A percentile compares a stretch with the other conserved stretches of the same genome.
These are phyloP conservation scores for Daedalea quercina DNA, from an alignment of 768 basidiomycete genomes.

Conservation along the genomic window DNA sequence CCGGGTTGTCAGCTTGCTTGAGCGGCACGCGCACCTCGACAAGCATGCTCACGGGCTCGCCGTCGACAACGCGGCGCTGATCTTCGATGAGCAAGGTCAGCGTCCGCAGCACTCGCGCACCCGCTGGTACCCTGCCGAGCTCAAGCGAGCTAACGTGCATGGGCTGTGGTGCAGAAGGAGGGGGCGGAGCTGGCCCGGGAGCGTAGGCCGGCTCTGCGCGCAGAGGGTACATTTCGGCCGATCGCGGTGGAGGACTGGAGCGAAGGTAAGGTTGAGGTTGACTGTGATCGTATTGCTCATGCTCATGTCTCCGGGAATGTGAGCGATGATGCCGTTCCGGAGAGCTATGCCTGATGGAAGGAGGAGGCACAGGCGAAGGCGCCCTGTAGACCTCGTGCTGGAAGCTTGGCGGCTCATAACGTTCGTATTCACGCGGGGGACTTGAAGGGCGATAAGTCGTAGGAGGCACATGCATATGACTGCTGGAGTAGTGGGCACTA, in stretches of 20 bases:
- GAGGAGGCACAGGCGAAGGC: constrained; percentile 1
- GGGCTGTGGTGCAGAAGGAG: neutral
- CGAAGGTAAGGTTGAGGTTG: neutral
- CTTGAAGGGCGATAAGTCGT: neutral
- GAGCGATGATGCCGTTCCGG: neutral
- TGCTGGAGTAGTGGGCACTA: neutral
- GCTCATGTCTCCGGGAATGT: constrained; percentile 1
- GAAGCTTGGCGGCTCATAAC: neutral
- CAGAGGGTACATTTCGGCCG: neutral
- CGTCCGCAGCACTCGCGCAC: constrained; percentile 32
- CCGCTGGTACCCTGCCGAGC: neutral
- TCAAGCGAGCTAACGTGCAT: neutral
- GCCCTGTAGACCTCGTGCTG: neutral
- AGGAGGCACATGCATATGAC: too few species aligned
- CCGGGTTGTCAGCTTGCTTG: constrained; percentile 35
- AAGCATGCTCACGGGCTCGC: constrained; percentile 61
- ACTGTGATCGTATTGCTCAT: neutral
- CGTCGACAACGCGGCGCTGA: constrained; percentile 45
- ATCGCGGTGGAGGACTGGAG: neutral
- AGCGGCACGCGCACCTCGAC: constrained; percentile 64
- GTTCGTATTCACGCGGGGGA: neutral
- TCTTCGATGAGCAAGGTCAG: constrained; percentile 66
- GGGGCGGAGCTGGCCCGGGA: neutral
- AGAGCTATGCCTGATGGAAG: neutral
- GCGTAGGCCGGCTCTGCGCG: neutral